Conservation (phyloP, 1,139 yeast species). For the Yamadazyma taylorii region DNA sequence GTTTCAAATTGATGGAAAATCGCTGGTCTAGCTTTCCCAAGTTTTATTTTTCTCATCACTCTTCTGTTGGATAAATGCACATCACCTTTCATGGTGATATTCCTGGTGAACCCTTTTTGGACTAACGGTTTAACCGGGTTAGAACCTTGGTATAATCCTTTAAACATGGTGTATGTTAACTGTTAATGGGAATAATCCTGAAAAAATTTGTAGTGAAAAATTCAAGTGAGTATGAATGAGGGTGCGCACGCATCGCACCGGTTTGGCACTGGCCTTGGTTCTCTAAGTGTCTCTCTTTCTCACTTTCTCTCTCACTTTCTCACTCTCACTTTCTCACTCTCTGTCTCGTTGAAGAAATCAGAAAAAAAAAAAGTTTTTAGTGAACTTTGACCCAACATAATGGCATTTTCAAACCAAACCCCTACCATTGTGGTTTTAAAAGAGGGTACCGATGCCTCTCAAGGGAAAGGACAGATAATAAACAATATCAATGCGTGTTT, state of each 20-base stretch:
- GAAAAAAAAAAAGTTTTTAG: conserved; percentile 4
- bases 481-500: conserved; percentile 95
- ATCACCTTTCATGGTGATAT: conserved; percentile 34
- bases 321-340: no score
- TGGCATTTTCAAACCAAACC: conserved; percentile 90
- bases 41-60: conserved; percentile 54
- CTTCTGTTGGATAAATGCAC: conserved; percentile 49
- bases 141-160: not conserved
- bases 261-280: no score
- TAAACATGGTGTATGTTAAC: conserved; percentile 4
- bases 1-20: conserved; percentile 89
- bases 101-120: conserved; percentile 20
- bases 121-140: no score
- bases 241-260: no score
- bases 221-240: not conserved
- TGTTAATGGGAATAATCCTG: no score
- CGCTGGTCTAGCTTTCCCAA: conserved; percentile 90
- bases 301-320: no score
- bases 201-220: not conserved
- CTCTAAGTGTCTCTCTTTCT: no score
- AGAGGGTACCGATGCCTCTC: conserved; percentile 97
- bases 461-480: conserved; percentile 93
- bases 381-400: conserved; percentile 21
- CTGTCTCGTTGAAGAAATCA: no score
- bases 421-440: conserved; percentile 96